Evolutionary conservation across 2,329 filamentous ascomycete species (phyloP).

Genomic region (Nigrospora osmanthi): DNA sequence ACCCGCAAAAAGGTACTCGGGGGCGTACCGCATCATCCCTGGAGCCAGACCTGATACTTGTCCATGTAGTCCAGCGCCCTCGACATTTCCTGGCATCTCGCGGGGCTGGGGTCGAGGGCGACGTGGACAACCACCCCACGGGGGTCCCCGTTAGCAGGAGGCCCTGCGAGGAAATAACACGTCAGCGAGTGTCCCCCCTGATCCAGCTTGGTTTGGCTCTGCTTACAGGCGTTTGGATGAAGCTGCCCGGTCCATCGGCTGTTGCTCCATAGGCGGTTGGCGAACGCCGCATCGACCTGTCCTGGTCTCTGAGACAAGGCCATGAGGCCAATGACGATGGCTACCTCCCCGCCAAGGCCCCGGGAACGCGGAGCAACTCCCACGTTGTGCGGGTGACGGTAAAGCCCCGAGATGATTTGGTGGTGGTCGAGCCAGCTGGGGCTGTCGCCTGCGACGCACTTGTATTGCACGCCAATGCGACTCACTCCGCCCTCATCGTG

Average conservation of each 20-base stretch:
- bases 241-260: neutral
- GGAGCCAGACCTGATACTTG: no score
- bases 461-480: neutral
- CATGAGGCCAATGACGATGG: conserved; percentile 2
- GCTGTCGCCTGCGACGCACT: neutral
- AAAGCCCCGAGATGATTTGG: neutral
- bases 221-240: neutral
- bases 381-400: neutral
- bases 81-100: no score
- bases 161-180: neutral
- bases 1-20: no score
- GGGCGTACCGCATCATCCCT: no score
- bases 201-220: neutral
- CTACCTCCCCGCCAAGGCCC: conserved; percentile 1
- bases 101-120: neutral
- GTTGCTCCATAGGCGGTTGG: neutral
- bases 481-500: neutral
- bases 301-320: neutral
- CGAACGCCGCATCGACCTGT: neutral
- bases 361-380: neutral
- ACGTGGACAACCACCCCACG: conserved; percentile 1
- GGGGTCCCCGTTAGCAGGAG: neutral
- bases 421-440: conserved; percentile 1
- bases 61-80: no score
- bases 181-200: neutral